Percentiles rank a stretch among this genome's conserved stretches.
These are phyloP conservation scores for Delonix regia DNA, from an alignment of 306 rosid species.

Conservation along the genomic window DNA sequence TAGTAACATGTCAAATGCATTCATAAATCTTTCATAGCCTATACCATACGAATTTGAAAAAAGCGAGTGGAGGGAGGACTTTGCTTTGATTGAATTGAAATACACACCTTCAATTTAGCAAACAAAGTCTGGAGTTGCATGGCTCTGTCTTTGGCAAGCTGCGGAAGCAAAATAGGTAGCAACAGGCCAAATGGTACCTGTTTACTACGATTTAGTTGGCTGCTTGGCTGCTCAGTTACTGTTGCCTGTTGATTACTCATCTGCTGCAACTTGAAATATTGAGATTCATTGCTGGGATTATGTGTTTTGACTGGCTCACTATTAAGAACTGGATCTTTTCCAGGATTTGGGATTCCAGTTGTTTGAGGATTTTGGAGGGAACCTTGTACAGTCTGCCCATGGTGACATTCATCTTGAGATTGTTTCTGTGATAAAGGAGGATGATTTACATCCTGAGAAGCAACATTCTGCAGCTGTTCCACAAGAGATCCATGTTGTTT, in stretches of 20 bases:
- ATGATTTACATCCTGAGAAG: constrained; percentile 46
- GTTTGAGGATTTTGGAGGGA: constrained; percentile 65
- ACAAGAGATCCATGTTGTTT: constrained; percentile 51
- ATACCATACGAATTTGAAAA: neutral
- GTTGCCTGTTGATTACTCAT: constrained; percentile 93
- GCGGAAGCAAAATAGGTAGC: constrained; percentile 79
- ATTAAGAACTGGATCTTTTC: constrained; percentile 47
- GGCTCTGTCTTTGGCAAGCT: constrained; percentile 82
- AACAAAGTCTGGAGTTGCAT: constrained; percentile 82
- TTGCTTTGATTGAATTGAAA: constrained; percentile 26
- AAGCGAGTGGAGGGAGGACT: neutral
- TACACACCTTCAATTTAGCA: constrained; percentile 67
- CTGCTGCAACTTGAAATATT: constrained; percentile 84
- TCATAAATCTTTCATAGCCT: constrained; percentile 1
- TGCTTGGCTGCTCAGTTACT: constrained; percentile 62
- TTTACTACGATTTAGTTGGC: constrained; percentile 55
- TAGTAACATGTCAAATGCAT: constrained; percentile 31
- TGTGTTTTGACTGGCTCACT: constrained; percentile 56
- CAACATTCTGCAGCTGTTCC: constrained; percentile 56
- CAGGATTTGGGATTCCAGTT: constrained; percentile 49
- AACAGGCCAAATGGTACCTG: constrained; percentile 84
- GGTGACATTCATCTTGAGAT: constrained; percentile 61
- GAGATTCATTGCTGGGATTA: constrained; percentile 63
- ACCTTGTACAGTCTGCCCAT: constrained; percentile 46
- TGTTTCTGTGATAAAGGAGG: constrained; percentile 53